A percentile compares a stretch with the other conserved stretches of the same genome.
phyloP scores from a whole-genome alignment of 2,329 filamentous ascomycete genomes.

The Pseudocercospora macadamiae region DNA sequence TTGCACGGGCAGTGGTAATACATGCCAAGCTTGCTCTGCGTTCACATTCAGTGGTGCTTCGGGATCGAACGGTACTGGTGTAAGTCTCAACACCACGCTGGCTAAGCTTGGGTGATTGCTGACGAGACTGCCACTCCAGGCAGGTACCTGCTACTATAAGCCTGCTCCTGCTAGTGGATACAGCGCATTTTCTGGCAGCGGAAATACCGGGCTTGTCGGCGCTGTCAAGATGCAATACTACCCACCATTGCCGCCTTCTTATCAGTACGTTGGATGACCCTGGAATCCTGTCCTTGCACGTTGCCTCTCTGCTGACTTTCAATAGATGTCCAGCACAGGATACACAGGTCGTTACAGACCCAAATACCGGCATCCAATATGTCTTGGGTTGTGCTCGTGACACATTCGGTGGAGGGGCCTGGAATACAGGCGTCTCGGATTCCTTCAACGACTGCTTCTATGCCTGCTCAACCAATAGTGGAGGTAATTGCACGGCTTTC shows the following conservation, averaged over 20 bases:
- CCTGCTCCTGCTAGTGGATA: neutral
- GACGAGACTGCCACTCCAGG: too few relatives aligned
- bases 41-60: neutral
- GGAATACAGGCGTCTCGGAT: neutral
- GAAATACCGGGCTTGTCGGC: neutral
- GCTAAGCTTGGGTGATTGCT: too few relatives aligned
- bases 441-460: constrained; percentile 14
- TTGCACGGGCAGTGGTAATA: too few relatives aligned
- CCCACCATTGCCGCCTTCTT: constrained; percentile 8
- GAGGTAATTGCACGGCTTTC: constrained; percentile 10
- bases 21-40: neutral
- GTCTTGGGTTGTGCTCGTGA: constrained; percentile 6
- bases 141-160: constrained; percentile 4
- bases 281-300: too few relatives aligned
- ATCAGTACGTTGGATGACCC: neutral
- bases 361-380: constrained; percentile 10
- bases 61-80: neutral
- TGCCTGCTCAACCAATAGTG: neutral
- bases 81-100: too few relatives aligned
- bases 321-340: constrained; percentile 11
- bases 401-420: neutral
- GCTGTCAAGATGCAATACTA: constrained; percentile 4
- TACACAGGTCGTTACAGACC: neutral
- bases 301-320: too few relatives aligned
- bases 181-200: neutral